Evolutionary conservation across 257 asterid genomes (phyloP).

Genomic region (Ballota nigra): DNA sequence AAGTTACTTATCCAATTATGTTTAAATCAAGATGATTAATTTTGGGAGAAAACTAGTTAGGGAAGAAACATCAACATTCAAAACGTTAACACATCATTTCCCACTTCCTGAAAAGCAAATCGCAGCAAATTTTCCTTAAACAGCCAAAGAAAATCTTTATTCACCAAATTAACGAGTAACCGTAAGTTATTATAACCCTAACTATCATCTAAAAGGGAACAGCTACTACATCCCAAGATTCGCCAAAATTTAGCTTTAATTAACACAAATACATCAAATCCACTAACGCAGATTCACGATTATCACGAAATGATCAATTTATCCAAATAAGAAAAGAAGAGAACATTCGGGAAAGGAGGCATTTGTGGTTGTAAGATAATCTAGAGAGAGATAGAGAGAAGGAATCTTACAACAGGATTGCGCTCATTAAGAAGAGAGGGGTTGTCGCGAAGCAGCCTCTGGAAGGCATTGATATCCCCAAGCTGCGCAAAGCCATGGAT

Average conservation of each 20-base stretch:
- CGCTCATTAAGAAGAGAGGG: slow-evolving; percentile 88
- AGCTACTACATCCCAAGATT: slow-evolving; percentile 17
- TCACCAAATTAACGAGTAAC: not conserved
- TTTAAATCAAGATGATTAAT: not conserved
- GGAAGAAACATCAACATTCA: not conserved
- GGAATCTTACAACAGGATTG: slow-evolving; percentile 75
- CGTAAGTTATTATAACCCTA: not conserved
- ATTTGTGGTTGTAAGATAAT: not conserved
- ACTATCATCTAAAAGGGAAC: slow-evolving; percentile 4
- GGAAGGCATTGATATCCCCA: slow-evolving; percentile 75
- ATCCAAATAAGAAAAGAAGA: not conserved
- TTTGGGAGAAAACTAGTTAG: not conserved
- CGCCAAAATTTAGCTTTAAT: slow-evolving; percentile 1
- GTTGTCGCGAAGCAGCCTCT: slow-evolving; percentile 65
- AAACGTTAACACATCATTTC: not conserved
- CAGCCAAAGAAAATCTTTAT: not conserved
- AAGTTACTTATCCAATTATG: not conserved
- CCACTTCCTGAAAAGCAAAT: not conserved
- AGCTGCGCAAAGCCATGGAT: slow-evolving; percentile 92
- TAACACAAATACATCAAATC: slow-evolving; percentile 12
- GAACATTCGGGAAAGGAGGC: not conserved
- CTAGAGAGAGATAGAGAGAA: not conserved
- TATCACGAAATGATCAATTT: not conserved
- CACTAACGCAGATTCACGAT: slow-evolving; percentile 3
- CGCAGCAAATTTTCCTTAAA: not conserved